Percentiles rank a stretch among this genome's conserved stretches.
phyloP scores from a whole-genome alignment of 495 filamentous ascomycete species.

The Lophium mytilinum region DNA sequence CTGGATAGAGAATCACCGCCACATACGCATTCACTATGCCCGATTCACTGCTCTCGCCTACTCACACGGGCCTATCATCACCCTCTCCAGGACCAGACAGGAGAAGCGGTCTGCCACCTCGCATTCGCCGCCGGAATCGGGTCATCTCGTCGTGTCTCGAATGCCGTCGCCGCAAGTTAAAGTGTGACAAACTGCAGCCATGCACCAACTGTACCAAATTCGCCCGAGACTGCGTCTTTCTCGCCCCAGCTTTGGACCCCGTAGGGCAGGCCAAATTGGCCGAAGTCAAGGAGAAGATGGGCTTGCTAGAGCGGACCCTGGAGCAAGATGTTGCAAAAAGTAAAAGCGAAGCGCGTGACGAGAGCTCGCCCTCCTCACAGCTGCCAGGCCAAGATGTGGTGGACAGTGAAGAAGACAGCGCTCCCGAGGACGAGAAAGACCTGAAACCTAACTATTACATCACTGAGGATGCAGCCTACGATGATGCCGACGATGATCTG shows the following conservation, averaged over 20 bases:
- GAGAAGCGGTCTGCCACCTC: slow-evolving; percentile 3
- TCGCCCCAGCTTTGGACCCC: slow-evolving; percentile 53
- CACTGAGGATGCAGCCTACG: slow-evolving; percentile 52
- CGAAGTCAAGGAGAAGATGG: slow-evolving; percentile 64
- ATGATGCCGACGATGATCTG: slow-evolving; percentile 52
- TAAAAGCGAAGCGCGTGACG: slow-evolving; percentile 1
- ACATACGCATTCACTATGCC: too few relatives aligned
- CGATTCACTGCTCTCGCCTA: too few relatives aligned
- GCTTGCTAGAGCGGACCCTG: slow-evolving; percentile 52
- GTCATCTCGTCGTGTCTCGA: slow-evolving; percentile 63
- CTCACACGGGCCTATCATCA: not conserved
- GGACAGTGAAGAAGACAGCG: slow-evolving; percentile 37
- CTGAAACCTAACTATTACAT: slow-evolving; percentile 49
- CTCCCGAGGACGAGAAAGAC: slow-evolving; percentile 37
- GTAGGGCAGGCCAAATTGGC: slow-evolving; percentile 51
- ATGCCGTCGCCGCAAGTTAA: slow-evolving; percentile 70
- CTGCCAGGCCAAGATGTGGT: slow-evolving; percentile 22
- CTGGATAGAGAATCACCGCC: too few relatives aligned
- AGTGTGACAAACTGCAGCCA: slow-evolving; percentile 67
- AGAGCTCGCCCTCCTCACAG: not conserved
- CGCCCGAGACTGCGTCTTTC: slow-evolving; percentile 55
- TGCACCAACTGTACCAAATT: slow-evolving; percentile 63
- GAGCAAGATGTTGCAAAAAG: slow-evolving; percentile 45
- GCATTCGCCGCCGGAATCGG: slow-evolving; percentile 56
- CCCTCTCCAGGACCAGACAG: not conserved